phyloP scores from a whole-genome alignment of 345 rosid species.

The Eucalyptus paniculata region DNA sequence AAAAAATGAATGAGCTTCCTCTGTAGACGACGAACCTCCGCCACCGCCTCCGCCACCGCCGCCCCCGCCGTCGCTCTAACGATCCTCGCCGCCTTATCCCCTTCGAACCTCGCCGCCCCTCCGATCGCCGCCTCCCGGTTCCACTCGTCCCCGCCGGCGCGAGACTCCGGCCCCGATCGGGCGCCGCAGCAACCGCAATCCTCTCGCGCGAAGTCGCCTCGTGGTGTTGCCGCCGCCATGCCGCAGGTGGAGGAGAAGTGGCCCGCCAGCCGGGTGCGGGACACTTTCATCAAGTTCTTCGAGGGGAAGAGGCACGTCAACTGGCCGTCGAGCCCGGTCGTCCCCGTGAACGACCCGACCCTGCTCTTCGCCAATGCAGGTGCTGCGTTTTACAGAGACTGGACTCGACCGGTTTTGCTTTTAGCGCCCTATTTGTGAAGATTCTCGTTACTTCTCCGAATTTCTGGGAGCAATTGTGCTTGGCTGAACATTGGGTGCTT shows the following conservation, averaged over 20 bases:
- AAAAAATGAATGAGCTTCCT: neutral
- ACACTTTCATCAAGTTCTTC: constrained; percentile 64
- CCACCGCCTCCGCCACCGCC: neutral
- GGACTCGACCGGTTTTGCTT: neutral
- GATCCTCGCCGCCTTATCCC: neutral
- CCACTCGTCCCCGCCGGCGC: neutral
- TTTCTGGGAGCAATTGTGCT: neutral
- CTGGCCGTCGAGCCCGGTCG: constrained; percentile 94
- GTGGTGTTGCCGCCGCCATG: neutral
- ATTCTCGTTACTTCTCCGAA: neutral
- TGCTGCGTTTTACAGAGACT: neutral
- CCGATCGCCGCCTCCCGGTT: neutral
- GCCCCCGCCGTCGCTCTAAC: neutral
- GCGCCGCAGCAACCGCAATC: too few relatives aligned
- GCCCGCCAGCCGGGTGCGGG: constrained; percentile 68
- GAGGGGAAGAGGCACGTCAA: constrained; percentile 48
- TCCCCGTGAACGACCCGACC: constrained; percentile 86
- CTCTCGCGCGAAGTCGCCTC: too few relatives aligned
- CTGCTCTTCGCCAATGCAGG: constrained; percentile 95
- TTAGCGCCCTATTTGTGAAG: neutral
- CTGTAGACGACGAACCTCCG: neutral
- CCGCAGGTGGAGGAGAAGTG: constrained; percentile 19
- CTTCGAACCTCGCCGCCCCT: neutral
- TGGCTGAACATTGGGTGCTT: neutral
- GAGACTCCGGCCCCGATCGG: neutral